phyloP scores from a whole-genome alignment of 2,329 filamentous ascomycete species.

The Diaporthe sp. region DNA sequence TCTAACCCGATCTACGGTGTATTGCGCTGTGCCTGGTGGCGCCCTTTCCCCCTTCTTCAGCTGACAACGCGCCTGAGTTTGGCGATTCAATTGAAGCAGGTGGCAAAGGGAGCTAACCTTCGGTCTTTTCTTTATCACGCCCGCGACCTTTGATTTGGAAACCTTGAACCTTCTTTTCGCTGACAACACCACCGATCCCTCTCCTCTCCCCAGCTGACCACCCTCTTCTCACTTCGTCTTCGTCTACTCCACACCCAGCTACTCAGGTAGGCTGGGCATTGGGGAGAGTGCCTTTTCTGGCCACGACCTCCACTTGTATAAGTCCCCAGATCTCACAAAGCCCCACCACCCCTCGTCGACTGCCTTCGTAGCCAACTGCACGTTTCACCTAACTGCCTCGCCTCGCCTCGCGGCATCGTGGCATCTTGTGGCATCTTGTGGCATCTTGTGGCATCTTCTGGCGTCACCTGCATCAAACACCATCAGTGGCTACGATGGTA shows the following conservation, averaged over 20 bases:
- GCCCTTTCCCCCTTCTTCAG: constrained; percentile 23
- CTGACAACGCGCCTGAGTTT: constrained; percentile 31
- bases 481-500: constrained; percentile 23
- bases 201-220: neutral
- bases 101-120: constrained; percentile 33
- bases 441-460: neutral
- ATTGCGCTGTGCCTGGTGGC: neutral
- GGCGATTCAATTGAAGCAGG: constrained; percentile 23
- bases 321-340: constrained; percentile 17
- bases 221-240: neutral
- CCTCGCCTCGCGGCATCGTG: neutral
- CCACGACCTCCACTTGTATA: neutral
- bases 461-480: neutral
- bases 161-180: constrained; percentile 7
- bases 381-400: neutral
- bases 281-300: neutral
- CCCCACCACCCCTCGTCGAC: neutral
- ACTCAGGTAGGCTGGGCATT: neutral
- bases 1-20: constrained; percentile 8
- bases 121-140: constrained; percentile 24
- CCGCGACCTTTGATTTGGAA: constrained; percentile 13
- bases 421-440: neutral
- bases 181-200: neutral
- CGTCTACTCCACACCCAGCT: neutral
- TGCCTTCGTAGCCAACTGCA: neutral